Conservation (phyloP, 352 stramenopile species). For the Pythium vanterpoolii region DNA sequence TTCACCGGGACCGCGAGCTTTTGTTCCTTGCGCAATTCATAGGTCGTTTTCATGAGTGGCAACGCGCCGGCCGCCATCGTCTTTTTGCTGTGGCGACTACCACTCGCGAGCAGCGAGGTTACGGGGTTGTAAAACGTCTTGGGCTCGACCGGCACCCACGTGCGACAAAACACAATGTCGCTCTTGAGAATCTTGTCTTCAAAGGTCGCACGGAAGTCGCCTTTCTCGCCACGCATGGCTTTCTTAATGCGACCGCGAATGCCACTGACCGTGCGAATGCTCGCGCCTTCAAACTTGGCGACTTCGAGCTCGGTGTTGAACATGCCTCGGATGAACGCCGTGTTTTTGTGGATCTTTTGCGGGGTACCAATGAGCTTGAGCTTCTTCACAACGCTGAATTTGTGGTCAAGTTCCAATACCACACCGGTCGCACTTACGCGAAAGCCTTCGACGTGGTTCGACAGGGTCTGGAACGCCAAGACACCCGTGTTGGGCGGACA, state of each 20-base stretch:
- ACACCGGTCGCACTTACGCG: constrained; percentile 97
- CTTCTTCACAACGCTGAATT: constrained; percentile 99
- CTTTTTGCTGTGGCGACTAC: constrained; percentile 39
- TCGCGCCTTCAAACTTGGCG: constrained; percentile 97
- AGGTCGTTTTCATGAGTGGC: constrained; percentile 94
- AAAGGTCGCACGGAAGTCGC: constrained; percentile 98
- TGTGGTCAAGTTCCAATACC: constrained; percentile 96
- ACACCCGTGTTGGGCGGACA: constrained; percentile 97
- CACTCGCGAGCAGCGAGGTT: constrained; percentile 66
- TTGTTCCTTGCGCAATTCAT: constrained; percentile 93
- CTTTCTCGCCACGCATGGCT: constrained; percentile 88
- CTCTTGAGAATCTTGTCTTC: constrained; percentile 99
- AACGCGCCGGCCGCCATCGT: constrained; percentile 26
- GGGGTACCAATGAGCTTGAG: constrained; percentile 99
- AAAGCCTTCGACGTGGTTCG: constrained; percentile 91
- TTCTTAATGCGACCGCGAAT: constrained; percentile 99
- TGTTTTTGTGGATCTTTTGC: constrained; percentile 99
- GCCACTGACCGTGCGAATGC: constrained; percentile 97
- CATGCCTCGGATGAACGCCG: constrained; percentile 97
- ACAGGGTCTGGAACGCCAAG: constrained; percentile 95
- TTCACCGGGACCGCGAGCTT: constrained; percentile 95
- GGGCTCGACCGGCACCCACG: constrained; percentile 98
- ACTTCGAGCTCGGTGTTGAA: constrained; percentile 96
- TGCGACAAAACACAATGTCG: constrained; percentile 99
- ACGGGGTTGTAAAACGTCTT: constrained; percentile 99